Base-by-base conservation (phyloP, 257 asterid species). In the Ligustrum vulgare region DNA sequence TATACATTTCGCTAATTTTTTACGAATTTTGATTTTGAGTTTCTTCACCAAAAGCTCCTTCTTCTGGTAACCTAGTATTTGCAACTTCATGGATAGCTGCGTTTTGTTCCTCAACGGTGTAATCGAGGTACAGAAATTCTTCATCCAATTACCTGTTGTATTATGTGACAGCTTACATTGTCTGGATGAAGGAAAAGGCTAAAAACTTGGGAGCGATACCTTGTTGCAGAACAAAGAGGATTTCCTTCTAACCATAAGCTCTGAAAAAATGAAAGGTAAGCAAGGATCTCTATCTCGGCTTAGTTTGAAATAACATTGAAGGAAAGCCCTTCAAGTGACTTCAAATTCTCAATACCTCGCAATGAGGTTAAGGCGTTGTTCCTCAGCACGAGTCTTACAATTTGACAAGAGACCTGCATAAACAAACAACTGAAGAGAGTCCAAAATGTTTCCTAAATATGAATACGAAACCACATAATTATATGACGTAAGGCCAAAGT, bases 241-340 rank as follows among this genome's bases (percentile, higher is more conserved):
- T 95, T 95, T 75, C 99, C 99, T 87, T 93, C 97, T 74, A 95
- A 86, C 98, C 97, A 95, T 77, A 95, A 84, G 84, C 75, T 87
- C 72, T 83, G 90, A 81, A 95, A n/a, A 75, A 86, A 89, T 33
- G 92, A 85, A 79, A 95, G 84, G 72, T 88, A 91, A 69, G 93
- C 87, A 73, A 95, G 92, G 74, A 89, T 80, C 87, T 91, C 98
- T 66, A 95, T 62, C 91, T 92, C 97, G 4, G 86, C 89, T 86
- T 93, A 89, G 82, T 87, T 89, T 70, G 99, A 95, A 76, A 95
- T 88, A 73, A 95, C 85, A 81, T 95, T 95, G 91, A 90, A 93
- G 66, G 98, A 93, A 70, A 95, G 93, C 74, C 91, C 99, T 77
- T 89, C 91, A 20, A 95, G 89, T 69, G 96, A 91, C 84, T 88